phyloP scores from a whole-genome alignment of 208 protist genomes.

The Vickermania ingenoplastis region DNA sequence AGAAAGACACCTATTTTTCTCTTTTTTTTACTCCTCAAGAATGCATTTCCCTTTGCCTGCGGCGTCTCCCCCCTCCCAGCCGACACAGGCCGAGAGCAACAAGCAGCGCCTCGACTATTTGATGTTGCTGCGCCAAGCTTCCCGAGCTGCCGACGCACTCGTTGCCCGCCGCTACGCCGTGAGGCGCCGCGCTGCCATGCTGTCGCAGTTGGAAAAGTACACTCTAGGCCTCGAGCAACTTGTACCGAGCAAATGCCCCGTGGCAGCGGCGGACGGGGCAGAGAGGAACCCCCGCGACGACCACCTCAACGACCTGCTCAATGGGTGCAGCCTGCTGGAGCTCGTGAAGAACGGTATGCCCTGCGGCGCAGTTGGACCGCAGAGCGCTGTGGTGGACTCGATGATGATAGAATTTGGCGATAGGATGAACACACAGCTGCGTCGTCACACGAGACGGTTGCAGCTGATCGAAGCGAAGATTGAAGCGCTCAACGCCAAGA shows the following conservation, averaged over 20 bases:
- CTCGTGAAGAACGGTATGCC: not conserved
- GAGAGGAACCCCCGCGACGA: no score
- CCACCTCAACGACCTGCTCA: no score
- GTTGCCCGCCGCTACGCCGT: constrained; percentile 36
- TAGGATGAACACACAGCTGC: not conserved
- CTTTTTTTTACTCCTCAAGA: no score
- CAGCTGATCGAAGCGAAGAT: not conserved
- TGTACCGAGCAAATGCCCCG: constrained; percentile 3
- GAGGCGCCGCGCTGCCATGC: constrained; percentile 18
- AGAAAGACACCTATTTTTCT: no score
- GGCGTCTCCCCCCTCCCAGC: no score
- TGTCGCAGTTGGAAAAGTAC: constrained; percentile 21
- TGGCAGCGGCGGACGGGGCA: no score
- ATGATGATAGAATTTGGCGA: not conserved
- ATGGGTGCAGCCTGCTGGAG: not conserved
- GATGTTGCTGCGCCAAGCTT: no score
- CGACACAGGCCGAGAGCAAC: no score
- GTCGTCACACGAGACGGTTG: not conserved
- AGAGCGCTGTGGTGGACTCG: not conserved
- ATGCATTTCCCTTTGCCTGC: no score
- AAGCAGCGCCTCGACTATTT: no score
- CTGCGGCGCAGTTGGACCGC: not conserved
- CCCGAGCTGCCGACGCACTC: constrained; percentile 47
- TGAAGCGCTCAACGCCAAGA: not conserved
- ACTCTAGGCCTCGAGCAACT: constrained; percentile 13